Percentiles rank a stretch among this genome's conserved stretches.
These are phyloP conservation scores for Rhodocollybia butyracea DNA, from an alignment of 768 basidiomycete species.

Conservation along the genomic window DNA sequence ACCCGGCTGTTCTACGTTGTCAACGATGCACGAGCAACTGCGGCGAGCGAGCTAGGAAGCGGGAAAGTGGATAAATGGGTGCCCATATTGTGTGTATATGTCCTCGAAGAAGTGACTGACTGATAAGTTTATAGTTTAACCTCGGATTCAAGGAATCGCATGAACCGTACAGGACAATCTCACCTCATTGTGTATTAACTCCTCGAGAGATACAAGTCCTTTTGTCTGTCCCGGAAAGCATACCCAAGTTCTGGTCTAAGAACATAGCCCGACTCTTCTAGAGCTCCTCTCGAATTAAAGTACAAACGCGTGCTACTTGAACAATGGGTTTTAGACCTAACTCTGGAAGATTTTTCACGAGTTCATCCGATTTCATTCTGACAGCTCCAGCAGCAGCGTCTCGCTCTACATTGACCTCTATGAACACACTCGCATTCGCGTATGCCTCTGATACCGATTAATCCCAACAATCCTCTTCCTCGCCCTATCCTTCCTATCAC, in stretches of 20 bases:
- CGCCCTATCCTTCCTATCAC: slow-evolving; percentile 9
- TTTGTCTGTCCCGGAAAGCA: slow-evolving; percentile 59
- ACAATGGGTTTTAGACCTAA: slow-evolving; percentile 49
- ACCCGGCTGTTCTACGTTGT: slow-evolving; percentile 78
- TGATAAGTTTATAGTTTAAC: slow-evolving; percentile 60
- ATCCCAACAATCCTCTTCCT: not conserved
- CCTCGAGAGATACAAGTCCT: slow-evolving; percentile 69
- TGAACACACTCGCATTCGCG: slow-evolving; percentile 5
- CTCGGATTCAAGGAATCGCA: slow-evolving; percentile 66
- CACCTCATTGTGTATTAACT: slow-evolving; percentile 32
- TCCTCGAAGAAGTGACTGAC: not conserved
- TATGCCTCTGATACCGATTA: not conserved
- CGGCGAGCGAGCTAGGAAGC: slow-evolving; percentile 31
- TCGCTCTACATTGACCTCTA: slow-evolving; percentile 33
- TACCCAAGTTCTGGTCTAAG: slow-evolving; percentile 78
- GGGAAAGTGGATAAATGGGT: slow-evolving; percentile 82
- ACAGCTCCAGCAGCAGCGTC: slow-evolving; percentile 37
- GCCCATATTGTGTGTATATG: slow-evolving; percentile 22
- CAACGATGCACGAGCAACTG: slow-evolving; percentile 67
- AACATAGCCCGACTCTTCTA: slow-evolving; percentile 57
- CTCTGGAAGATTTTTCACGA: slow-evolving; percentile 26
- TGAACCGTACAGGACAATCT: slow-evolving; percentile 56
- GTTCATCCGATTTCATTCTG: slow-evolving; percentile 13
- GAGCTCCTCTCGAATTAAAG: slow-evolving; percentile 64
- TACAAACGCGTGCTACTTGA: slow-evolving; percentile 72